Percentiles rank a stretch among this genome's conserved stretches.
These are phyloP conservation scores for Syncephalastrum contaminatum DNA, from an alignment of 371 early-diverging fungal species.

Conservation along the genomic window DNA sequence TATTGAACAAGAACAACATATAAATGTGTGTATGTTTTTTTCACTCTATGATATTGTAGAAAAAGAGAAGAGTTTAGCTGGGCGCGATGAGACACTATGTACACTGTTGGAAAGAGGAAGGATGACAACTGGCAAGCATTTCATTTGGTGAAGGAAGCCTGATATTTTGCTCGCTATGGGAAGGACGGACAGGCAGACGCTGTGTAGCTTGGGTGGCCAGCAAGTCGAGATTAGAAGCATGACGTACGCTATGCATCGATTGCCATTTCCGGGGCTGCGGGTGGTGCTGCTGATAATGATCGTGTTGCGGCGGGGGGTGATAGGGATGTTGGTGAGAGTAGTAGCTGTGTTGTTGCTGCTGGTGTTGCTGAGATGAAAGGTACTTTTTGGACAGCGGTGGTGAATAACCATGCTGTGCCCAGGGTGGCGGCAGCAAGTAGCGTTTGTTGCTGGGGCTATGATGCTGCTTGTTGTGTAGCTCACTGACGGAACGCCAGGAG, in stretches of 20 bases:
- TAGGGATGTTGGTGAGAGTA: constrained; percentile 2
- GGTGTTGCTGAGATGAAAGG: background rate
- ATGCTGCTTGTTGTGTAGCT: constrained; percentile 1
- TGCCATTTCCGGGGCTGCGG: constrained; percentile 8
- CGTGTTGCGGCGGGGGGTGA: background rate
- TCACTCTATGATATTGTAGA: background rate
- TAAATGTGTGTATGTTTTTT: background rate
- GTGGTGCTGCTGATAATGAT: background rate
- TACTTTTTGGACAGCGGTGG: constrained; percentile 4
- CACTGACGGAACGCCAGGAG: constrained; percentile 8
- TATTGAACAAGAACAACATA: background rate
- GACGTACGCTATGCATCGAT: constrained; percentile 9
- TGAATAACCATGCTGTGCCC: background rate
- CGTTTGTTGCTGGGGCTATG: no score
- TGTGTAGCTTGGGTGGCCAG: constrained; percentile 45
- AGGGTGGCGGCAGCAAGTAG: constrained; percentile 6
- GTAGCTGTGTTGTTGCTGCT: constrained; percentile 2
- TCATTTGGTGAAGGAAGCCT: constrained; percentile 15
- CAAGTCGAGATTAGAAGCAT: constrained; percentile 29
- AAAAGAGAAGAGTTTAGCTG: background rate
- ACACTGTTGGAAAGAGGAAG: constrained; percentile 12
- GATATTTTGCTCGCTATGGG: constrained; percentile 11
- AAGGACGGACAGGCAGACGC: constrained; percentile 24
- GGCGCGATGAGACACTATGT: background rate
- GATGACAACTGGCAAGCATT: constrained; percentile 15